Evolutionary conservation across 495 filamentous ascomycete genomes (phyloP).

Genomic region (Talaromyces thailandensis): DNA sequence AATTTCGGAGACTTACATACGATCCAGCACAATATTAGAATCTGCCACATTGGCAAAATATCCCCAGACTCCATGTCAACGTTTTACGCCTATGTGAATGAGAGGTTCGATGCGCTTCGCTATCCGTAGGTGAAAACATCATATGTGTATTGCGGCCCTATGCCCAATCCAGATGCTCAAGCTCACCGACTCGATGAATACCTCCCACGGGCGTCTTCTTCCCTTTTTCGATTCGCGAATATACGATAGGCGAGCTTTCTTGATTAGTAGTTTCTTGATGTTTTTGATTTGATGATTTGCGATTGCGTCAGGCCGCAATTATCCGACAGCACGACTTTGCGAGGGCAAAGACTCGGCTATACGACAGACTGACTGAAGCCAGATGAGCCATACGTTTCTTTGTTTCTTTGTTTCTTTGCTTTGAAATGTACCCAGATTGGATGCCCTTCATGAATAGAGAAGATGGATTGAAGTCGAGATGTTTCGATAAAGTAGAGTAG

Average conservation of each 20-base stretch:
- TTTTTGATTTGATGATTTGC: background rate
- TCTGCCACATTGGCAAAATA: constrained; percentile 26
- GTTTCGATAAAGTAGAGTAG: background rate
- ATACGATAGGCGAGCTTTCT: background rate
- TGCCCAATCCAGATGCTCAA: background rate
- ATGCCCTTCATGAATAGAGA: background rate
- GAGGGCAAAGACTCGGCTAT: background rate
- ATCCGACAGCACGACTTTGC: background rate
- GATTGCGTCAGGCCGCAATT: background rate
- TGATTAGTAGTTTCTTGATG: background rate
- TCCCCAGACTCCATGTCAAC: constrained; percentile 15
- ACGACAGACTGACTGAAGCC: background rate
- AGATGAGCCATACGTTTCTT: background rate
- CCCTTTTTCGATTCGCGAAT: background rate
- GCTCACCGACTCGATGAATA: background rate
- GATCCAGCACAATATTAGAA: constrained; percentile 38
- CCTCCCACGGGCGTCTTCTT: background rate
- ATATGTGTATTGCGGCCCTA: background rate
- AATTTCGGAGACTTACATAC: constrained; percentile 41
- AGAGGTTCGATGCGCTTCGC: background rate
- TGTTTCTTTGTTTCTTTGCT: background rate
- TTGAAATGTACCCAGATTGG: background rate
- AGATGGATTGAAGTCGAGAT: background rate
- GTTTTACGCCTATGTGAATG: constrained; percentile 16
- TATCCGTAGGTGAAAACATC: background rate